phyloP scores from a whole-genome alignment of 495 filamentous ascomycete species.

The Cudoniella acicularis region DNA sequence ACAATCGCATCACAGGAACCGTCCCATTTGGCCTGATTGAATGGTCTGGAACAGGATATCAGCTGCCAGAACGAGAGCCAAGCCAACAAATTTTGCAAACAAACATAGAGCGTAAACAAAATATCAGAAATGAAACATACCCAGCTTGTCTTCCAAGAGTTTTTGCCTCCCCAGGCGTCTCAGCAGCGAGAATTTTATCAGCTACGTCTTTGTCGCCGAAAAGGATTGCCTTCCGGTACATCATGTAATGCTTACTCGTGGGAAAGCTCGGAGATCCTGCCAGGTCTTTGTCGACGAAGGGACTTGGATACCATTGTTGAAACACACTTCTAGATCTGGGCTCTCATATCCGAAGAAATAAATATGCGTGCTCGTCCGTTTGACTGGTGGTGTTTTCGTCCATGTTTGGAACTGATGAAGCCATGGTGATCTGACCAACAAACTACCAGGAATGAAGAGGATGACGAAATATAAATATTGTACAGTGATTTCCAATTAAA shows the following conservation, averaged over 20 bases:
- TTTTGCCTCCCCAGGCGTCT: slow-evolving; percentile 25
- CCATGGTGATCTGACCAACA: neutral
- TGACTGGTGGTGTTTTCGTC: slow-evolving; percentile 1
- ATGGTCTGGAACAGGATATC: neutral
- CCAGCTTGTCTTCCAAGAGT: slow-evolving; percentile 16
- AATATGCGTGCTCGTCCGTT: slow-evolving; percentile 8
- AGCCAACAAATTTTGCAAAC: slow-evolving; percentile 21
- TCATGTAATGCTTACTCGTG: slow-evolving; percentile 30
- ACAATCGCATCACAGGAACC: neutral
- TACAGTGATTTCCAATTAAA: neutral
- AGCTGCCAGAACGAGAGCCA: too few relatives aligned
- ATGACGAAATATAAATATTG: neutral
- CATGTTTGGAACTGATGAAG: slow-evolving; percentile 3
- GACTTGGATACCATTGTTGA: slow-evolving; percentile 11
- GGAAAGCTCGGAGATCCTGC: neutral
- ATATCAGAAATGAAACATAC: neutral
- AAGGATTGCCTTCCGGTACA: slow-evolving; percentile 31
- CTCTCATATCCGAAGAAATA: slow-evolving; percentile 12
- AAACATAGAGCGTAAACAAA: neutral
- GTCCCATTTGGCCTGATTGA: slow-evolving; percentile 5
- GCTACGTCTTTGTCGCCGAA: slow-evolving; percentile 23
- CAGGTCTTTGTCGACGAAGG: slow-evolving; percentile 2
- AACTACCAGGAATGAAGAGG: neutral
- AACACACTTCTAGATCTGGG: slow-evolving; percentile 7
- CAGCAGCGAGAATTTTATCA: slow-evolving; percentile 18